These are phyloP conservation scores for Phytophthora crassamura DNA, from an alignment of 352 stramenopile genomes.

Conservation along the genomic window DNA sequence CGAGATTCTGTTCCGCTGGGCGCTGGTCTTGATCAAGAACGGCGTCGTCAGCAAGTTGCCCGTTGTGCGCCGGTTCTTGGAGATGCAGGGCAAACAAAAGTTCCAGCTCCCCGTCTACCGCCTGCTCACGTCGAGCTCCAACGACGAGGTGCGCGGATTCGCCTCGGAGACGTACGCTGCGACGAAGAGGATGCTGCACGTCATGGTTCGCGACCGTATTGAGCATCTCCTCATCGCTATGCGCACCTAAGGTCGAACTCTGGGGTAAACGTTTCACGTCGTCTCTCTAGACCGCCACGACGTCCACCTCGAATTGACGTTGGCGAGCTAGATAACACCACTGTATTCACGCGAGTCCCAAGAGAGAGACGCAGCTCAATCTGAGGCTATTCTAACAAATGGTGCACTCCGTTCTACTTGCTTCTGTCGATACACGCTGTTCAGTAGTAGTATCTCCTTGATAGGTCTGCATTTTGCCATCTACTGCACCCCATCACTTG, in stretches of 20 bases:
- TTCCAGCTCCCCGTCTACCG: conserved; percentile 82
- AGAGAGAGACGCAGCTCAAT: too few species aligned
- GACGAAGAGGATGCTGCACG: conserved; percentile 61
- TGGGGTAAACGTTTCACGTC: neutral
- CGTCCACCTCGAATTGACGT: conserved; percentile 6
- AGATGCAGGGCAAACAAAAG: conserved; percentile 83
- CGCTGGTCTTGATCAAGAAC: conserved; percentile 74
- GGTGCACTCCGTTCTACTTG: too few species aligned
- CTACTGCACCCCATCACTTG: neutral
- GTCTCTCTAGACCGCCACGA: neutral
- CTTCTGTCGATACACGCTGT: too few species aligned
- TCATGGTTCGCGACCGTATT: conserved; percentile 82
- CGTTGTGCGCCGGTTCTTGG: conserved; percentile 62
- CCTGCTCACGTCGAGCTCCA: conserved; percentile 53
- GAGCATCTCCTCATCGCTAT: conserved; percentile 54
- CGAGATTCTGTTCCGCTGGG: conserved; percentile 76
- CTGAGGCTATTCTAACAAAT: too few species aligned
- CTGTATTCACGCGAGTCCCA: too few species aligned
- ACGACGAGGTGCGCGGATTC: conserved; percentile 48
- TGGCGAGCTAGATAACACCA: neutral
- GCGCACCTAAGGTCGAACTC: conserved; percentile 16
- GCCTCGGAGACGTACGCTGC: conserved; percentile 50
- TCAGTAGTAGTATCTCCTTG: too few species aligned
- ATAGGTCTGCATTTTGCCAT: too few species aligned
- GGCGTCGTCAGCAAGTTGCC: conserved; percentile 47